A percentile compares a stretch with the other conserved stretches of the same genome.
phyloP scores from a whole-genome alignment of 2,329 filamentous ascomycete species.

The Fusarium irregulare region DNA sequence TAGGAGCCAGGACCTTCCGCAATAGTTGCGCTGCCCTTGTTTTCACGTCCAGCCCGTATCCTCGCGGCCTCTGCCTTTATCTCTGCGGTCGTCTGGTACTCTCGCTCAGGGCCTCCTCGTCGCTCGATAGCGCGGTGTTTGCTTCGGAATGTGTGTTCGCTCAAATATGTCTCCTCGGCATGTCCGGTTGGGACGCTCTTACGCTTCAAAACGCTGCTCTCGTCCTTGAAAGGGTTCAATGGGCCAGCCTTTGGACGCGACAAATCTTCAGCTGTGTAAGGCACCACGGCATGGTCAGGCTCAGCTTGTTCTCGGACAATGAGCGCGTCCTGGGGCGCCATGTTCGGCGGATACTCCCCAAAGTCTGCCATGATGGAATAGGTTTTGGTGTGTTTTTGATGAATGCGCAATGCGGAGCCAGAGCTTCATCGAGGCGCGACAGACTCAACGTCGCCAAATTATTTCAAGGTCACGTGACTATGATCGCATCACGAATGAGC shows the following conservation, averaged over 20 bases:
- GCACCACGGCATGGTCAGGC: slow-evolving; percentile 69
- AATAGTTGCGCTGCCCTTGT: slow-evolving; percentile 84
- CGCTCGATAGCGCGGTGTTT: slow-evolving; percentile 88
- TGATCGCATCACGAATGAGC: slow-evolving; percentile 25
- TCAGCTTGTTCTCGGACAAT: slow-evolving; percentile 66
- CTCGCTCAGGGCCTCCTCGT: slow-evolving; percentile 66
- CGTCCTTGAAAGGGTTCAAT: slow-evolving; percentile 78
- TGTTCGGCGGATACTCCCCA: slow-evolving; percentile 73
- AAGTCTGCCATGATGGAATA: slow-evolving; percentile 66
- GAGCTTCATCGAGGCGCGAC: slow-evolving; percentile 23
- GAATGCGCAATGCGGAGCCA: slow-evolving; percentile 19
- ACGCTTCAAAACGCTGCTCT: slow-evolving; percentile 71
- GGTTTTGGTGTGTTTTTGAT: slow-evolving; percentile 5
- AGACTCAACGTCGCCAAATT: slow-evolving; percentile 21
- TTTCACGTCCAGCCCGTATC: slow-evolving; percentile 80
- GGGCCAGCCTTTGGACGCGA: slow-evolving; percentile 75
- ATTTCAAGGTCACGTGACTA: slow-evolving; percentile 28
- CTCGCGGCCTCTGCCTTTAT: slow-evolving; percentile 77
- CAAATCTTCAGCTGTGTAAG: slow-evolving; percentile 78
- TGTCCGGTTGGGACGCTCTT: slow-evolving; percentile 87
- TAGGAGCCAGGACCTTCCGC: slow-evolving; percentile 91
- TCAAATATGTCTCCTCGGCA: slow-evolving; percentile 88
- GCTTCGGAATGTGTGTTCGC: slow-evolving; percentile 88
- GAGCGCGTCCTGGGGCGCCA: slow-evolving; percentile 72
- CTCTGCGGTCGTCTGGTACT: slow-evolving; percentile 64